Base-by-base conservation (phyloP, 2,329 filamentous ascomycete species). In the Ophiostoma quercus region DNA sequence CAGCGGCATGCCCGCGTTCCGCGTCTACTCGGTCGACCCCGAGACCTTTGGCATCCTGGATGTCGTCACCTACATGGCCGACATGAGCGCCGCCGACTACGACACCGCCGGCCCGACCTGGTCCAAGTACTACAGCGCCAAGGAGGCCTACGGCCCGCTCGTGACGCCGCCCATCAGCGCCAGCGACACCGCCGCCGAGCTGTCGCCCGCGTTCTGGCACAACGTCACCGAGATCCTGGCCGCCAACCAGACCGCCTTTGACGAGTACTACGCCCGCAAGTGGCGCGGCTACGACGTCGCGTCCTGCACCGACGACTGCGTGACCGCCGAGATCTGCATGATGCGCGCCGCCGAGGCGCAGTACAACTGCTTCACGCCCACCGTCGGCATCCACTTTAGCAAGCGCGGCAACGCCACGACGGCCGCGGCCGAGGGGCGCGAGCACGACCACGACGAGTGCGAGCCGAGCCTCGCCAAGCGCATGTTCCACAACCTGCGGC, bases 361-460 rank as follows among this genome's bases (percentile, higher is more conserved):
- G 47, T 51, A 51, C 47, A 51, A 51, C 47, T 51, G 47, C 47
- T 51, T 22, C n/a, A 57, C n/a, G 22, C 51, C 51, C n/a, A 57
- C 51, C 8, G 51, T 57, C n/a, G 47, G 51, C n/a, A 57, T 57
- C n/a, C 51, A 57, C 51, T 57, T 57, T 25, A 57, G 51, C 9
- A 57, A 57, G 51, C 51, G 51, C 51, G 51, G n/a, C 51, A 57
- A 57, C 51, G 25, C n/a, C 51, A 57, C 51, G 51, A 57, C 6
- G 51, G 51, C 51, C 6, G 51, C n/a, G 9, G 51, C 51, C 3
- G 51, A 57, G 8, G 51, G 6, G 8, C 51, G n/a, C 51, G 22
- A 57, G 51, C 51, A 57, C 51, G n/a, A 57, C n/a, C 51, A 57
- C 51, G 51, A 57, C 51, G 51, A 57, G 51, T 57, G n/a, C 51